Conservation (phyloP, 1,284 basidiomycete species). For the Microstroma glucosiphilum region DNA sequence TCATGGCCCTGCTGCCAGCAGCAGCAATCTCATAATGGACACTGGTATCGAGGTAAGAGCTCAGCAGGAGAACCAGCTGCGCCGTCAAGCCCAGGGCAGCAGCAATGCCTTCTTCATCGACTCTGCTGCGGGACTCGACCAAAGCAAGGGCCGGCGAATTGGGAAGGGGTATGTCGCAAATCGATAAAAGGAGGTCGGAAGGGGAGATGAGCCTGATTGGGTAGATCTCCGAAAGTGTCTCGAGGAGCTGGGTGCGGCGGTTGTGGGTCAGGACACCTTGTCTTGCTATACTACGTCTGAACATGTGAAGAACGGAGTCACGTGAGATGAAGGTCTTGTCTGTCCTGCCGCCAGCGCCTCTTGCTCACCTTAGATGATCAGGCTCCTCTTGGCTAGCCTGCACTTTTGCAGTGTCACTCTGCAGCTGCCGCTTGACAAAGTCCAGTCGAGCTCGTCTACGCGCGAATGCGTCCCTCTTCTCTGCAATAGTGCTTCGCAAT, state of each 20-base stretch:
- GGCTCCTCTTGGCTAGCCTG: too few relatives aligned
- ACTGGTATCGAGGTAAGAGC: constrained; percentile 33
- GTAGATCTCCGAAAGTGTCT: constrained; percentile 40
- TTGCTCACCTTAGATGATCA: too few relatives aligned
- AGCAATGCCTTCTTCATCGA: constrained; percentile 33
- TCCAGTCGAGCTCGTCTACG: not conserved
- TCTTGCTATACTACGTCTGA: too few relatives aligned
- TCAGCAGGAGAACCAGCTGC: constrained; percentile 40
- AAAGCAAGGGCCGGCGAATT: constrained; percentile 23
- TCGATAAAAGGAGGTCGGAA: constrained; percentile 42
- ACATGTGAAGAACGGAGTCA: too few relatives aligned
- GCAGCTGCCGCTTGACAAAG: not conserved
- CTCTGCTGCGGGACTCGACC: constrained; percentile 18
- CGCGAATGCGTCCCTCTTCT: not conserved
- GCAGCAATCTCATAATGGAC: constrained; percentile 43
- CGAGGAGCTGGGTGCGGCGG: constrained; percentile 24
- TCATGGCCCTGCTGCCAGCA: constrained; percentile 37
- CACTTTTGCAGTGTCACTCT: not conserved
- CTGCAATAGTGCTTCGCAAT: not conserved
- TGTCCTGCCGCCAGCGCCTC: too few relatives aligned
- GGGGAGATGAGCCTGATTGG: constrained; percentile 44
- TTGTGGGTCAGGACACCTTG: not conserved
- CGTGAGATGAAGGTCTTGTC: too few relatives aligned
- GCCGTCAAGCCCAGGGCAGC: constrained; percentile 40
- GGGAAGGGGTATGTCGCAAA: constrained; percentile 37